Percentiles rank a stretch among this genome's conserved stretches.
Conservation (phyloP, 192 early-diverging fungal species). For the Mortierella alpina region DNA sequence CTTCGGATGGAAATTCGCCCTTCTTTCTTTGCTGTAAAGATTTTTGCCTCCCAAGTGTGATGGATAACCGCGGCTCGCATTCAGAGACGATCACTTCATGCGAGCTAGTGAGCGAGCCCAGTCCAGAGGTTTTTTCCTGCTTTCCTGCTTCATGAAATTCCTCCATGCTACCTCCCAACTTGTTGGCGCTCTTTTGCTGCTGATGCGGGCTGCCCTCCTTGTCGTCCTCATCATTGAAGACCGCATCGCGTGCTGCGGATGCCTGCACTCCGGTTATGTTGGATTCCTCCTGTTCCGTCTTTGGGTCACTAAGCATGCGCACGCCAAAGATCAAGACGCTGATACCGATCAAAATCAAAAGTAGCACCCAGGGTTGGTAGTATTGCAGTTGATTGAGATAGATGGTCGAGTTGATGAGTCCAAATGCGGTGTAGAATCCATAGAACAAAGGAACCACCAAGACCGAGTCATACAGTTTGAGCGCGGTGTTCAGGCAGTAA, state of each 20-base stretch:
- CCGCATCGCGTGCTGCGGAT: not conserved
- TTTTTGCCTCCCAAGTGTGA: too few species aligned
- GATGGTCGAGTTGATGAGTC: conserved; percentile 69
- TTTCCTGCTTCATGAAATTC: too few species aligned
- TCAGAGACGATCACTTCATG: too few species aligned
- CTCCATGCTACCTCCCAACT: not conserved
- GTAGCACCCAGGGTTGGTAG: conserved; percentile 62
- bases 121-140: too few species aligned
- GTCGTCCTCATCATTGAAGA: not conserved
- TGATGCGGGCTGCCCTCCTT: not conserved
- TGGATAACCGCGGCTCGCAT: too few species aligned
- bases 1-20: too few species aligned
- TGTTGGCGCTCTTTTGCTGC: too few species aligned
- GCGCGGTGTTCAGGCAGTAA: conserved; percentile 67
- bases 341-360: conserved; percentile 62
- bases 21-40: too few species aligned
- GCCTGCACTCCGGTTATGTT: not conserved
- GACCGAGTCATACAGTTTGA: conserved; percentile 67
- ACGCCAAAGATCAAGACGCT: conserved; percentile 64
- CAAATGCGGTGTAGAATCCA: conserved; percentile 66
- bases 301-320: conserved; percentile 57
- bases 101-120: too few species aligned
- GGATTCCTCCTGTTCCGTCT: conserved; percentile 17
- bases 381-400: conserved; percentile 63
- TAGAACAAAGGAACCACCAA: conserved; percentile 71